Conservation (phyloP, 2,329 filamentous ascomycete genomes). For the Chlorencoelia australis region DNA sequence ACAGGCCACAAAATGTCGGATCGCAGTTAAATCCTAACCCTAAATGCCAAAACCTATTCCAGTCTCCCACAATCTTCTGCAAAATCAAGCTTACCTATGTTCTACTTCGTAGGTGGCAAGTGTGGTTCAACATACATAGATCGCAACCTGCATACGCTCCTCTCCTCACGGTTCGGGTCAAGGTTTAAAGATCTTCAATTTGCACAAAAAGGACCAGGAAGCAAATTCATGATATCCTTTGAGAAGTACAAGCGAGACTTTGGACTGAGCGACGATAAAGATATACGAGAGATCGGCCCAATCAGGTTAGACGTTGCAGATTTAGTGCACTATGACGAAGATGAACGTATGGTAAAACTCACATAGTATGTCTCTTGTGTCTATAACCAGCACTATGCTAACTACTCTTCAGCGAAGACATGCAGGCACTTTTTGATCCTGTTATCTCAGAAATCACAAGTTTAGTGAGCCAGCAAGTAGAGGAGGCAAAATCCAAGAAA, state of each 20-base stretch:
- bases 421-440: slow-evolving; percentile 19
- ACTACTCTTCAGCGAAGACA: slow-evolving; percentile 11
- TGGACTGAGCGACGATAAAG: slow-evolving; percentile 9
- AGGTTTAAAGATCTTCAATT: slow-evolving; percentile 11
- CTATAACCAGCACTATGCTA: neutral
- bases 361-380: slow-evolving; percentile 9
- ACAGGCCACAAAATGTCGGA: no score
- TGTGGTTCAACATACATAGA: slow-evolving; percentile 20
- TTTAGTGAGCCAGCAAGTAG: slow-evolving; percentile 15
- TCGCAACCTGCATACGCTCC: slow-evolving; percentile 16
- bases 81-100: neutral
- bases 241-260: slow-evolving; percentile 14
- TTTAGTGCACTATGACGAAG: slow-evolving; percentile 11
- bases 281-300: slow-evolving; percentile 8
- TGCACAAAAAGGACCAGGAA: slow-evolving; percentile 14
- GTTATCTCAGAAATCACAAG: slow-evolving; percentile 13
- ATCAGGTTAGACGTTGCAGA: slow-evolving; percentile 12
- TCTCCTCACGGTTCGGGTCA: slow-evolving; percentile 14
- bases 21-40: no score
- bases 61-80: neutral
- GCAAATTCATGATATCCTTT: slow-evolving; percentile 14
- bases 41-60: no score
- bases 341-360: slow-evolving; percentile 13
- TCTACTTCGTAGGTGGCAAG: slow-evolving; percentile 22
- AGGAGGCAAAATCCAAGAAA: slow-evolving; percentile 6